These are phyloP conservation scores for Hyaloscypha variabilis DNA, from an alignment of 495 filamentous ascomycete genomes.

Conservation along the genomic window DNA sequence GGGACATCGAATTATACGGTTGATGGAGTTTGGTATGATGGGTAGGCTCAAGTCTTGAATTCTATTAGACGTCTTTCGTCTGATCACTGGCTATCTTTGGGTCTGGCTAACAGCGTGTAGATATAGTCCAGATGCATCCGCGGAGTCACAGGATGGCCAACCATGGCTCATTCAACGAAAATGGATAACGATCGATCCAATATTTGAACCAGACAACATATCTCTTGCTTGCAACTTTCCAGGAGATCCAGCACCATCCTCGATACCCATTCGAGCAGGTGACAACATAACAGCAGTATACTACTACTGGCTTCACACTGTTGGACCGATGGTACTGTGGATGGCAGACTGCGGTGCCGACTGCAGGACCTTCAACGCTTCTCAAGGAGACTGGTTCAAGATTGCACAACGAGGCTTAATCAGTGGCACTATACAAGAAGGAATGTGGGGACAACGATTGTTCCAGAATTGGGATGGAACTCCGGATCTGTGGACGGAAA, in stretches of 20 bases:
- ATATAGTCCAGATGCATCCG: conserved; percentile 42
- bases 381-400: conserved; percentile 49
- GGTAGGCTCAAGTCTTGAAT: conserved; percentile 32
- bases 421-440: conserved; percentile 49
- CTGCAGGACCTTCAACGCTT: conserved; percentile 44
- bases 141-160: conserved; percentile 40
- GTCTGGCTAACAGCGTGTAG: conserved; percentile 23
- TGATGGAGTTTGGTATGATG: conserved; percentile 49
- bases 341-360: conserved; percentile 45
- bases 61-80: too few relatives aligned
- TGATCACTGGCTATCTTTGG: too few relatives aligned
- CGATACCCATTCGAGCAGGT: conserved; percentile 46
- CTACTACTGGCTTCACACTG: conserved; percentile 55
- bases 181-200: conserved; percentile 47
- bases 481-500: conserved; percentile 49
- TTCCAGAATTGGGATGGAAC: conserved; percentile 45
- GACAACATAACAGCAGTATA: conserved; percentile 49
- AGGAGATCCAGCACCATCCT: conserved; percentile 41
- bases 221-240: conserved; percentile 47
- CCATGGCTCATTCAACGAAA: conserved; percentile 47
- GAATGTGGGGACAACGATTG: conserved; percentile 52
- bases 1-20: conserved; percentile 52
- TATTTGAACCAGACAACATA: conserved; percentile 41
- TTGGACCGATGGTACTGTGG: conserved; percentile 54
- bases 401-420: conserved; percentile 54